phyloP scores from a whole-genome alignment of 2,329 filamentous ascomycete species.

The Fusarium aywerte region DNA sequence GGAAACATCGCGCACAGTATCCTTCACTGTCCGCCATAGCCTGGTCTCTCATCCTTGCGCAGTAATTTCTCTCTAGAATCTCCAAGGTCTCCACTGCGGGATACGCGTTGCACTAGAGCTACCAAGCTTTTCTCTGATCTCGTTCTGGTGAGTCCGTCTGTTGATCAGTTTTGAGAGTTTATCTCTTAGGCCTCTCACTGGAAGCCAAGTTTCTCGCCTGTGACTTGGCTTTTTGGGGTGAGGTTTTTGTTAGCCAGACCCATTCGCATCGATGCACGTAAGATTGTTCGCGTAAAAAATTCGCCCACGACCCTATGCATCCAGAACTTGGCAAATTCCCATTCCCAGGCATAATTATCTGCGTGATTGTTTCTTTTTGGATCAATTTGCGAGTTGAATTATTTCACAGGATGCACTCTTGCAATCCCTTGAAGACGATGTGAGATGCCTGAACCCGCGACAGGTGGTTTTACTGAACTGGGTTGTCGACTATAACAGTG shows the following conservation, averaged over 20 bases:
- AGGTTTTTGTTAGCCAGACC: constrained; percentile 3
- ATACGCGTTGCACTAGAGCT: constrained; percentile 36
- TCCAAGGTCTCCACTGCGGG: constrained; percentile 37
- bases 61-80: constrained; percentile 35
- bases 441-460: not conserved
- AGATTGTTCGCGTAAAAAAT: constrained; percentile 11
- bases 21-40: constrained; percentile 25
- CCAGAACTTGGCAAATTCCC: constrained; percentile 4
- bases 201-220: constrained; percentile 12
- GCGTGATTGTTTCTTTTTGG: not conserved
- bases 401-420: constrained; percentile 7
- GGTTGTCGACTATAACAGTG: constrained; percentile 4
- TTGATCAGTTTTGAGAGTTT: constrained; percentile 30
- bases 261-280: constrained; percentile 30
- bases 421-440: not conserved
- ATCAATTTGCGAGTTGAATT: constrained; percentile 7
- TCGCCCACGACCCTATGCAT: constrained; percentile 5
- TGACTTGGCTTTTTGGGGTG: constrained; percentile 5
- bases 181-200: not conserved
- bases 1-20: constrained; percentile 33
- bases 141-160: constrained; percentile 19
- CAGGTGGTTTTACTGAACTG: not conserved
- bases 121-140: constrained; percentile 44
- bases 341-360: not conserved
- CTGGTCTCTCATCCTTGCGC: constrained; percentile 13